Evolutionary conservation across 176 grass and related monocot genomes (phyloP).

Genomic region (Zoysia pacifica): DNA sequence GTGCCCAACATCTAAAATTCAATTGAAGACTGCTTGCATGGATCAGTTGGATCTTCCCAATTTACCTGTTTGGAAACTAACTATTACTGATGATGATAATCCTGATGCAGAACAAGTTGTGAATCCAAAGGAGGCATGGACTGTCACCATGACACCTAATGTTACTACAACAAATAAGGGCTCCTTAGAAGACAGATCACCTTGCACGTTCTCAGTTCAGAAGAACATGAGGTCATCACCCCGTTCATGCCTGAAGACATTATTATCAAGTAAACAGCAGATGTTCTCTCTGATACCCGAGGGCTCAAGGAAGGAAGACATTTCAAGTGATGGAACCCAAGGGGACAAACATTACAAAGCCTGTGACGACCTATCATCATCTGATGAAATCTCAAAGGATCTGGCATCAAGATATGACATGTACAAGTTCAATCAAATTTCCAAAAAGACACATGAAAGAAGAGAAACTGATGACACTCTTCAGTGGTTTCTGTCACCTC

Average conservation of each 20-base stretch:
- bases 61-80: conserved; percentile 50
- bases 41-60: conserved; percentile 31
- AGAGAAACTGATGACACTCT: conserved; percentile 59
- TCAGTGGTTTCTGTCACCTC: conserved; percentile 91
- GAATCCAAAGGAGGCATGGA: conserved; percentile 37
- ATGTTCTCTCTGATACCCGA: conserved; percentile 52
- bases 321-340: conserved; percentile 25
- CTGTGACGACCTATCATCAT: conserved; percentile 19
- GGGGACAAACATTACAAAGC: conserved; percentile 15
- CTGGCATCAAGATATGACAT: conserved; percentile 55
- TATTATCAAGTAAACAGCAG: conserved; percentile 39
- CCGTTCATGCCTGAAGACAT: conserved; percentile 42
- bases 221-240: conserved; percentile 44
- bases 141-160: conserved; percentile 17
- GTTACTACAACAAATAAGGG: conserved; percentile 32
- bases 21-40: conserved; percentile 25
- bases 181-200: conserved; percentile 27
- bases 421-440: conserved; percentile 40
- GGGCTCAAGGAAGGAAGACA: conserved; percentile 40
- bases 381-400: conserved; percentile 50
- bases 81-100: conserved; percentile 30
- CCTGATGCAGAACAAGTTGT: conserved; percentile 21
- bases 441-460: conserved; percentile 25
- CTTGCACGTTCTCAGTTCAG: conserved; percentile 50
- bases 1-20: conserved; percentile 45